These are phyloP conservation scores for Zopfochytrium polystomum DNA, from an alignment of 371 early-diverging fungal species.

Conservation along the genomic window DNA sequence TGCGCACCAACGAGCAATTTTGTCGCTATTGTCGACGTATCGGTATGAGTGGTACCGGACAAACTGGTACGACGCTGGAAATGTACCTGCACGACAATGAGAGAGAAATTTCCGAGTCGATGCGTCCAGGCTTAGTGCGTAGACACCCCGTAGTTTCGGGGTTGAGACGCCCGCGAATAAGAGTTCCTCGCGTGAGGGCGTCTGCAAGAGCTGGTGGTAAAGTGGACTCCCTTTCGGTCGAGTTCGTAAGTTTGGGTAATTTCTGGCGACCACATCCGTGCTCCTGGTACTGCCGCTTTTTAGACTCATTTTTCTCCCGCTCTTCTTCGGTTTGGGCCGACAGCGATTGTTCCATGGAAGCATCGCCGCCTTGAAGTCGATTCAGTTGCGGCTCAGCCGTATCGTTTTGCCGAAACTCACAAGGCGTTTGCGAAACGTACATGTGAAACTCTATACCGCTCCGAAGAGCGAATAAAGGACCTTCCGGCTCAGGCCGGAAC, in stretches of 20 bases:
- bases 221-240: background rate
- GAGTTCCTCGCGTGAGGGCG: background rate
- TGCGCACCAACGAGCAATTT: conserved; percentile 80
- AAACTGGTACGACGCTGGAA: too few species aligned
- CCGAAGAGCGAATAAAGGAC: conserved; percentile 25
- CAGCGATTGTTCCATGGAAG: conserved; percentile 61
- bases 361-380: too few species aligned
- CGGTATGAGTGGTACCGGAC: too few species aligned
- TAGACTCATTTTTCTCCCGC: conserved; percentile 52
- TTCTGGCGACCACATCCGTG: background rate
- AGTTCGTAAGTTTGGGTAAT: background rate
- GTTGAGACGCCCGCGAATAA: conserved; percentile 61
- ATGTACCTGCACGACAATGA: conserved; percentile 89
- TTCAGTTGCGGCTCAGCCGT: too few species aligned
- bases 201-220: background rate
- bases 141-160: conserved; percentile 57
- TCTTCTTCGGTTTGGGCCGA: conserved; percentile 22
- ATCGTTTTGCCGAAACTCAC: too few species aligned
- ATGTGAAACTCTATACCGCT: conserved; percentile 57
- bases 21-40: too few species aligned
- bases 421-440: conserved; percentile 75
- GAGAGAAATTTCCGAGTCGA: conserved; percentile 71
- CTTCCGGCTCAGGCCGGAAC: too few species aligned
- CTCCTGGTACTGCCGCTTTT: conserved; percentile 40
- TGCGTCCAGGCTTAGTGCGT: conserved; percentile 75